Percentiles rank a stretch among this genome's conserved stretches.
phyloP scores from a whole-genome alignment of 441 rosid genomes.

The Raphanus hybrid region DNA sequence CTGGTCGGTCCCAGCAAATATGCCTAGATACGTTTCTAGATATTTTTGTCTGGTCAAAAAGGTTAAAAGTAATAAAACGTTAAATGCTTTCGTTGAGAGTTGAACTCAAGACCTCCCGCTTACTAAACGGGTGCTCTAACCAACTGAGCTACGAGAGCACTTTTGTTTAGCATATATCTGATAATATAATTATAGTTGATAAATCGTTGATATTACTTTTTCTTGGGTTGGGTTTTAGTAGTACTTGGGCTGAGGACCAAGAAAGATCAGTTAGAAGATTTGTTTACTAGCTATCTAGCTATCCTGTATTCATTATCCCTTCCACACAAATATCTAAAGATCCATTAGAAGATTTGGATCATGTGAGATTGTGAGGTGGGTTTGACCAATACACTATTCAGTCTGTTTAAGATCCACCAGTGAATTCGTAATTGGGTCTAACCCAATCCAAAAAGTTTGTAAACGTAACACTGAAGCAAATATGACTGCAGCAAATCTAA shows the following conservation, averaged over 20 bases:
- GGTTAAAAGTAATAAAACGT: not conserved
- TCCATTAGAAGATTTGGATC: conserved; percentile 10
- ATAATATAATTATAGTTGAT: no score
- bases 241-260: conserved; percentile 16
- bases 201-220: not conserved
- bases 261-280: not conserved
- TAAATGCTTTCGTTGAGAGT: conserved; percentile 81
- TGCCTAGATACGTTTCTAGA: not conserved
- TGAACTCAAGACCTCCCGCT: conserved; percentile 99
- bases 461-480: not conserved
- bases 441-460: not conserved
- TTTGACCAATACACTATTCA: not conserved
- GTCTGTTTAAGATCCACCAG: not conserved
- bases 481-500: not conserved
- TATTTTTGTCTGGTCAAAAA: not conserved
- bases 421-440: not conserved
- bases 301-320: not conserved
- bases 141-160: conserved; percentile 94
- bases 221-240: conserved; percentile 4
- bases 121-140: conserved; percentile 99
- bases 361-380: not conserved
- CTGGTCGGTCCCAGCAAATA: conserved; percentile 9
- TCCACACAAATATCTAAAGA: not conserved
- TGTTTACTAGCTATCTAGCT: not conserved
- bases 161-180: not conserved